Base-by-base conservation (phyloP, 1,284 basidiomycete genomes). In the Papiliotrema fonsecae region DNA sequence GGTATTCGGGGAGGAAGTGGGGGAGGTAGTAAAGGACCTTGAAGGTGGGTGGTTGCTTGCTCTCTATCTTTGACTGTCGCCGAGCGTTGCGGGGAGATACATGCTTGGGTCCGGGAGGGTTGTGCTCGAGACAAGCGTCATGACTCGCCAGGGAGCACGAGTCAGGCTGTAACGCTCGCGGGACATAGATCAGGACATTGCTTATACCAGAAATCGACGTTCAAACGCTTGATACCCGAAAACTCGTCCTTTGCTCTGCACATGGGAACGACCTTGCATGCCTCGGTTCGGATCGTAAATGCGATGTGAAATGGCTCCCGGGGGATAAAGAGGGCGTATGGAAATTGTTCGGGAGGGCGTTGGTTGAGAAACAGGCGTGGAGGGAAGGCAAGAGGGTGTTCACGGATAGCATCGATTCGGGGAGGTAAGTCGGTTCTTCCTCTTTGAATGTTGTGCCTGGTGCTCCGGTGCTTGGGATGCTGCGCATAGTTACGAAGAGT, bases 301-400 rank as follows among this genome's bases (percentile, higher is more conserved):
- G 46, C 39, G 46, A 48, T 22, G 37, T 48, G 19, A n/a, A 18
- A 19, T 48, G 46, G 46, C 41, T 21, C 16, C 22, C 10, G 9
- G 46, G 21, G 21, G 47, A 49, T 3, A 22, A 41, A 1, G 28
- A 39, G 22, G 28, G 37, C 13, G 18, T 24, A 30, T 60, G 63
- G 59, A 37, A 49, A 1, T 28, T 50, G 3, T 48, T 65, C 1
- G 49, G 35, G 2, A 35, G 28, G 11, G 64, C 62, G 4, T 11
- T 65, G 11, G 48, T 51, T 6, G 64, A 67, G 43, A 62, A 49
- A 35, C 32, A 56, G 14, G 53, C 54, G 13, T 67, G 64, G 62
- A 48, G 47, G 18, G 28, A 18, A 30, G 64, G 64, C 1, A 40
- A 26, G n/a, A 35, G 64, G 22, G 21, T 61, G 6, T 42, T 49